phyloP scores from a whole-genome alignment of 139 green algal species.

The Chlorella sp. region DNA sequence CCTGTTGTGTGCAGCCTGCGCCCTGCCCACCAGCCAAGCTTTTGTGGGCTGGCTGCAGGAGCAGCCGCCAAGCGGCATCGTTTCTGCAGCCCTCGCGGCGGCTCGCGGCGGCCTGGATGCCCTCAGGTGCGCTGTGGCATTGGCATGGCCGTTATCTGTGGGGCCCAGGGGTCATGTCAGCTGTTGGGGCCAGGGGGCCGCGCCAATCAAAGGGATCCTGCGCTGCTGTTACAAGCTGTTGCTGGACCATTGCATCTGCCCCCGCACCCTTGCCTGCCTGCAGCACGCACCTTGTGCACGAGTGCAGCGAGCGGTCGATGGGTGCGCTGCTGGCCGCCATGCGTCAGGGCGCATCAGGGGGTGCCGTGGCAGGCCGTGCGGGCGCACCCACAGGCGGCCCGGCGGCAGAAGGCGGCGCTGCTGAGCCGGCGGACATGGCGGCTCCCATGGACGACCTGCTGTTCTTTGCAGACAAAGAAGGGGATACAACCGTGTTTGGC shows the following conservation, averaged over 20 bases:
- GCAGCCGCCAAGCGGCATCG: constrained; percentile 26
- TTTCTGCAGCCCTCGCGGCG: constrained; percentile 3
- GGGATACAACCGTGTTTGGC: constrained; percentile 17
- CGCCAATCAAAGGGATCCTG: too few species aligned
- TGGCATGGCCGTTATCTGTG: background rate
- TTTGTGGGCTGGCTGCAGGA: constrained; percentile 26
- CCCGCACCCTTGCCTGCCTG: background rate
- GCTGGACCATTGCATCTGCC: background rate
- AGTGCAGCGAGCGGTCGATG: constrained; percentile 25
- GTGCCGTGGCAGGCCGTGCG: background rate
- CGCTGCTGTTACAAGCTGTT: background rate
- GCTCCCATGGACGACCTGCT: constrained; percentile 19
- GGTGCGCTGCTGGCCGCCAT: constrained; percentile 17
- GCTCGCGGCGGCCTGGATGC: background rate
- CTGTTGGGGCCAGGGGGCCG: too few species aligned
- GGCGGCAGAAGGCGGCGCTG: background rate
- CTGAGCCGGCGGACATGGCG: background rate
- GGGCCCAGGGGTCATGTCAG: background rate
- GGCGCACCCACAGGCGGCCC: background rate
- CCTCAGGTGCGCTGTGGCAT: background rate
- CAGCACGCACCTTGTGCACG: constrained; percentile 22
- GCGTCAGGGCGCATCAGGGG: background rate
- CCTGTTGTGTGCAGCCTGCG: background rate
- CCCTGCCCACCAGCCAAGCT: constrained; percentile 5
- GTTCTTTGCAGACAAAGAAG: constrained; percentile 18